These are phyloP conservation scores for Boletus eberwhitei DNA, from an alignment of 768 basidiomycete species.

Conservation along the genomic window DNA sequence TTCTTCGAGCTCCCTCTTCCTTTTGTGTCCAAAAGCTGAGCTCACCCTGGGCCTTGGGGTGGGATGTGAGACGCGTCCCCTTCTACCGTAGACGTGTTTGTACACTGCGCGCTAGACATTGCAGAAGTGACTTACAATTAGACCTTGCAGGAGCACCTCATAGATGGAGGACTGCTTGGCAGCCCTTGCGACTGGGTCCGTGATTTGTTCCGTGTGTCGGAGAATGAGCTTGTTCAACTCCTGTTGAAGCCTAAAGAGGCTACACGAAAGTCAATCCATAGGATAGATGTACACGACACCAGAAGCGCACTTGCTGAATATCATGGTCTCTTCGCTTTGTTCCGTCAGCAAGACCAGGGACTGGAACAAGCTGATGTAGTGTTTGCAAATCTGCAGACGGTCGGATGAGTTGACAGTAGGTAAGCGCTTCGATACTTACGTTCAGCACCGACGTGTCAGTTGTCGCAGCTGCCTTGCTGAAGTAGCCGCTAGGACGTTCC, in stretches of 20 bases:
- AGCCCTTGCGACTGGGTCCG: constrained; percentile 57
- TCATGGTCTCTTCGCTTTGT: constrained; percentile 92
- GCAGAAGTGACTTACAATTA: constrained; percentile 56
- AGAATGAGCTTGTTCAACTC: constrained; percentile 77
- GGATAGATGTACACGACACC: neutral
- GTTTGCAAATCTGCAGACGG: constrained; percentile 55
- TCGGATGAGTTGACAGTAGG: neutral
- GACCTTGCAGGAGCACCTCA: constrained; percentile 68
- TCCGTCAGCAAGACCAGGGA: constrained; percentile 77
- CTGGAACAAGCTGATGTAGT: constrained; percentile 80
- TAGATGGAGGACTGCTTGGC: constrained; percentile 72
- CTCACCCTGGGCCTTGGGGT: constrained; percentile 84
- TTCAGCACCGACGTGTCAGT: constrained; percentile 66
- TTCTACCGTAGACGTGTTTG: constrained; percentile 38
- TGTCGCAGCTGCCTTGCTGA: constrained; percentile 55
- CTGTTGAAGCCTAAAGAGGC: constrained; percentile 79
- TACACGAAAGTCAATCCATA: constrained; percentile 29
- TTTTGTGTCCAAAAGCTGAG: constrained; percentile 82
- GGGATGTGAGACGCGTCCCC: constrained; percentile 66
- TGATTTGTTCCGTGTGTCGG: constrained; percentile 66
- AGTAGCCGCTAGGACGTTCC: constrained; percentile 65
- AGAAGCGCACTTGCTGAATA: constrained; percentile 79
- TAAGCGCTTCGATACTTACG: constrained; percentile 37
- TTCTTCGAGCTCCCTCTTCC: constrained; percentile 73
- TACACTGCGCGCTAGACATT: neutral